A percentile compares a stretch with the other conserved stretches of the same genome.
Conservation (phyloP, 192 early-diverging fungal genomes). For the Backusella circina region DNA sequence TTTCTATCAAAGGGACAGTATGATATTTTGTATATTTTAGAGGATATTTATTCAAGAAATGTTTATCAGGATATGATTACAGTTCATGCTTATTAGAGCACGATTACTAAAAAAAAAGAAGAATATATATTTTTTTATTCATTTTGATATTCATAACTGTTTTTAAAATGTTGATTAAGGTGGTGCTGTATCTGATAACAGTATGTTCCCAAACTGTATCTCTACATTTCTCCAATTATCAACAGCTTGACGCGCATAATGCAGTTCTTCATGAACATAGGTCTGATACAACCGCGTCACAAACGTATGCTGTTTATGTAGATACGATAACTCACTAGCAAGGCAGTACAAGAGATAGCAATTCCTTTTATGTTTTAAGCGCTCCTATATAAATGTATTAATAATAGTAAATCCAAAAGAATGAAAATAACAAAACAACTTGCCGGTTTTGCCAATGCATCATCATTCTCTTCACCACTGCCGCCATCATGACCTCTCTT, state of each 20-base stretch:
- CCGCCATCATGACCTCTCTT: slow-evolving; percentile 42
- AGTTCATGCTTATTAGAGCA: neutral
- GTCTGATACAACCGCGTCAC: slow-evolving; percentile 56
- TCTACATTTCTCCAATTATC: slow-evolving; percentile 55
- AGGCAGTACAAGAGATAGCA: slow-evolving; percentile 46
- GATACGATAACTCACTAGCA: slow-evolving; percentile 52
- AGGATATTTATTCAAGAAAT: slow-evolving; percentile 47
- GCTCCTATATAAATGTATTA: slow-evolving; percentile 34
- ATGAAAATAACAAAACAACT: slow-evolving; percentile 1
- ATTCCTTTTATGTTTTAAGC: slow-evolving; percentile 38
- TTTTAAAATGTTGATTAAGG: no score
- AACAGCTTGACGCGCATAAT: slow-evolving; percentile 42
- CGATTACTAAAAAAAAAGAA: no score
- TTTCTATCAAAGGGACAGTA: slow-evolving; percentile 52
- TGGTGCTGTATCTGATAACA: no score
- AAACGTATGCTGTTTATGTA: slow-evolving; percentile 56
- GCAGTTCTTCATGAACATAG: slow-evolving; percentile 55
- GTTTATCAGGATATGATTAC: slow-evolving; percentile 16
- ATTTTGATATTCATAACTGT: no score
- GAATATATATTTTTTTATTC: no score
- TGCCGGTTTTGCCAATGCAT: slow-evolving; percentile 26
- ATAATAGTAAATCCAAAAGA: no score
- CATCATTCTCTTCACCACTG: slow-evolving; percentile 36
- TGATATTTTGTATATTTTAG: slow-evolving; percentile 51
- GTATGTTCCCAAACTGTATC: no score